phyloP scores from a whole-genome alignment of 164 flowering plant species.

The Annona cherimola region DNA sequence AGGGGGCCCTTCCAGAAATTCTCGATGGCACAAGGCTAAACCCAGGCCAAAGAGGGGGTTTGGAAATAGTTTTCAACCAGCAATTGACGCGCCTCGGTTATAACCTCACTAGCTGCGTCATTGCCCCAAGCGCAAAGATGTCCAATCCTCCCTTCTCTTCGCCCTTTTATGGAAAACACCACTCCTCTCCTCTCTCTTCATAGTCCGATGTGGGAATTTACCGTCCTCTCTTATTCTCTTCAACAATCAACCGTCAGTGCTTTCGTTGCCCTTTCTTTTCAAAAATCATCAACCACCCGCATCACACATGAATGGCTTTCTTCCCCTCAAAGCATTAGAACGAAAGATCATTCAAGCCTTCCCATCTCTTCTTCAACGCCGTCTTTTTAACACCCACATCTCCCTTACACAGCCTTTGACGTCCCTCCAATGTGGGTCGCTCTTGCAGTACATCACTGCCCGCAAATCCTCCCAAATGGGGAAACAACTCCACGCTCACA shows the following conservation, averaged over 20 bases:
- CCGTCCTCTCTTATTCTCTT: background rate
- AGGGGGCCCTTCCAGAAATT: slow-evolving; percentile 21
- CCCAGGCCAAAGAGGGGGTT: slow-evolving; percentile 21
- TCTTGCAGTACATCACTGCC: slow-evolving; percentile 21
- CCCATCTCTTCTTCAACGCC: background rate
- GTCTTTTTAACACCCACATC: slow-evolving; percentile 2
- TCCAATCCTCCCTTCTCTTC: fast-evolving
- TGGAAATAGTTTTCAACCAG: slow-evolving; percentile 26
- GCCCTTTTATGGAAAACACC: background rate
- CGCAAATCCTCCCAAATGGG: slow-evolving; percentile 17
- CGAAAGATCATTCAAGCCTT: background rate
- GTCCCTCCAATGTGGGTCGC: slow-evolving; percentile 27
- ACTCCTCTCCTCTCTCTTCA: background rate
- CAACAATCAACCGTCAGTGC: background rate
- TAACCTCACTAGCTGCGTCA: slow-evolving; percentile 25
- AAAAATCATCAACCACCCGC: too few species aligned
- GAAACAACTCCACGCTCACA: slow-evolving; percentile 28
- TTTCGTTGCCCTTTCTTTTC: too few species aligned
- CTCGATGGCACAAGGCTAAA: slow-evolving; percentile 11
- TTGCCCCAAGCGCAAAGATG: slow-evolving; percentile 24
- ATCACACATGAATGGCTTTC: slow-evolving; percentile 14
- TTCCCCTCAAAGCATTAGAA: slow-evolving; percentile 20
- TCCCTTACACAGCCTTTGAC: slow-evolving; percentile 9
- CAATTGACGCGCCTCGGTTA: slow-evolving; percentile 24
- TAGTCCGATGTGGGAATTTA: slow-evolving; percentile 4